These are phyloP conservation scores for rapeseed (Brassica napus) DNA, from an alignment of 345 rosid species.

Conservation along the genomic window DNA sequence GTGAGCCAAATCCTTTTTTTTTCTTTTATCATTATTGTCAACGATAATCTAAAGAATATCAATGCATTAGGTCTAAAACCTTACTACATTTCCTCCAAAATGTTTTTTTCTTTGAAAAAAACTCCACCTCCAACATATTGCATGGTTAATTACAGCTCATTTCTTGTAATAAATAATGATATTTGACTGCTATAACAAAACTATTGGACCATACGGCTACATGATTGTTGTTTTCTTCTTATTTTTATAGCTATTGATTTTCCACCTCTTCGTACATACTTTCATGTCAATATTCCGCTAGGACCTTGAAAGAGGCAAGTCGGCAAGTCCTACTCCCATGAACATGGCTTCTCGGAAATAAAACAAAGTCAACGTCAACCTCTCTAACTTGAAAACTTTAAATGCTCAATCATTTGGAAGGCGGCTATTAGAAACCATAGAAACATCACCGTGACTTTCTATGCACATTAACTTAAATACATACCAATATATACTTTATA, in stretches of 20 bases:
- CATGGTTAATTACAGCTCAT: constrained; percentile 22
- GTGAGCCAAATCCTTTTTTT: not conserved
- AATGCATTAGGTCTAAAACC: constrained; percentile 2
- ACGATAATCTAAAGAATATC: not conserved
- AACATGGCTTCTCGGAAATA: constrained; percentile 30
- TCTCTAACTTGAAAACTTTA: constrained; percentile 9
- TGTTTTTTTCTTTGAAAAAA: too few relatives aligned
- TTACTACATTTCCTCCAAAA: not conserved
- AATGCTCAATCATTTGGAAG: constrained; percentile 24
- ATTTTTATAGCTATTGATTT: not conserved
- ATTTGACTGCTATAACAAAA: constrained; percentile 10
- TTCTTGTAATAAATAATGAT: not conserved
- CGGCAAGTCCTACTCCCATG: constrained; percentile 12
- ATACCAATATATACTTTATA: not conserved
- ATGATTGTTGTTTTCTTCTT: constrained; percentile 21
- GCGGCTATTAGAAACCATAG: constrained; percentile 5
- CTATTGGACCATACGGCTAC: constrained; percentile 27
- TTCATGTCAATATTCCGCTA: constrained; percentile 6
- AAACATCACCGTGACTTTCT: constrained; percentile 25
- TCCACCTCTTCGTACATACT: constrained; percentile 9
- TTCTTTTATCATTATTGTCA: not conserved
- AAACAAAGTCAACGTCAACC: constrained; percentile 36
- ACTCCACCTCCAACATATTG: not conserved
- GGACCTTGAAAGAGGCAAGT: constrained; percentile 25
- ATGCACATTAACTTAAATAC: not conserved